These are phyloP conservation scores for Aspergillus nomiae DNA, from an alignment of 2,329 filamentous ascomycete genomes.

Conservation along the genomic window DNA sequence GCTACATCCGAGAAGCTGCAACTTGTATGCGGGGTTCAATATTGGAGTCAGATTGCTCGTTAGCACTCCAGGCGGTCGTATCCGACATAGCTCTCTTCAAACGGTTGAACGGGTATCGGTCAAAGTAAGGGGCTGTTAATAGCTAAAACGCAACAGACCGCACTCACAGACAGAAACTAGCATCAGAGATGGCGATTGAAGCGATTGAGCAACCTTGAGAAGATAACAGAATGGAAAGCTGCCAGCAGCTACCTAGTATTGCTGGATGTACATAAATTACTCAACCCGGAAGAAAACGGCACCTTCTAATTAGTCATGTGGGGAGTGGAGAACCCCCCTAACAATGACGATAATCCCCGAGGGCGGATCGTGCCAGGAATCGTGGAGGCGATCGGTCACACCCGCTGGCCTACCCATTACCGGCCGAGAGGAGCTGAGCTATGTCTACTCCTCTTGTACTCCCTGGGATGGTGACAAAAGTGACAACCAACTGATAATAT, in stretches of 20 bases:
- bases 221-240: neutral
- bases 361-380: neutral
- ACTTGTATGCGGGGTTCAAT: neutral
- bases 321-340: neutral
- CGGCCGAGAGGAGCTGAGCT: conserved; percentile 1
- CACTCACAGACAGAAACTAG: neutral
- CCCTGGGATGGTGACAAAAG: neutral
- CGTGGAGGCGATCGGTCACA: neutral
- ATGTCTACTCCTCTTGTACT: neutral
- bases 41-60: neutral
- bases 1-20: neutral
- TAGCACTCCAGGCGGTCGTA: neutral
- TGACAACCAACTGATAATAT: neutral
- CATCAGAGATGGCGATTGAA: neutral
- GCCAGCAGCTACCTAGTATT: neutral
- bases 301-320: neutral
- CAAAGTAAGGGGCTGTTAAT: neutral
- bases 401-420: neutral
- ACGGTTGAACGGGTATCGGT: neutral
- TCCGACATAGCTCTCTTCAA: neutral
- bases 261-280: neutral
- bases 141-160: neutral
- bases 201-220: neutral
- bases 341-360: neutral
- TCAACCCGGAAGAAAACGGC: neutral